These are phyloP conservation scores for Knufia fluminis DNA, from an alignment of 2,329 filamentous ascomycete genomes.

Conservation along the genomic window DNA sequence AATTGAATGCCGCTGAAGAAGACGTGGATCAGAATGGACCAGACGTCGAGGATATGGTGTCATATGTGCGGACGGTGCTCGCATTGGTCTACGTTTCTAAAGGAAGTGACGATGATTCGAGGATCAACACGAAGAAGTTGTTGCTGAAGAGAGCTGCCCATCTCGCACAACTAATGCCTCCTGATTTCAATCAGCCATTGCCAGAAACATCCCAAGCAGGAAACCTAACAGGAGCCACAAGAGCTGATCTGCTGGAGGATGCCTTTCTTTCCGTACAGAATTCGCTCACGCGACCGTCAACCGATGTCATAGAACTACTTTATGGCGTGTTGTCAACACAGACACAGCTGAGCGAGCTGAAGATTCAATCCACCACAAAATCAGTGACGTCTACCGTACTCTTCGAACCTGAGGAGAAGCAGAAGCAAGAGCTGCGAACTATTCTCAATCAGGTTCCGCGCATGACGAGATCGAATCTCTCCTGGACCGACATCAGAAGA, in stretches of 20 bases:
- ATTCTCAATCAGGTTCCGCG: slow-evolving; percentile 42
- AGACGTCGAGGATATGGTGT: slow-evolving; percentile 33
- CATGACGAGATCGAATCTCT: slow-evolving; percentile 36
- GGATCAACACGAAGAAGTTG: not conserved
- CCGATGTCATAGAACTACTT: slow-evolving; percentile 32
- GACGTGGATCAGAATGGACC: slow-evolving; percentile 29
- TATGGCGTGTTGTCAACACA: slow-evolving; percentile 34
- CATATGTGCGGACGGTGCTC: slow-evolving; percentile 51
- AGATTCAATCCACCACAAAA: slow-evolving; percentile 30
- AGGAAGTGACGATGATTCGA: slow-evolving; percentile 14
- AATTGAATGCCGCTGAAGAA: slow-evolving; percentile 50
- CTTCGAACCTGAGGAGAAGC: slow-evolving; percentile 43
- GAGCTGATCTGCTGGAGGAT: slow-evolving; percentile 34
- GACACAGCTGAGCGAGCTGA: slow-evolving; percentile 31
- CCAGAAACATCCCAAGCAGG: slow-evolving; percentile 17
- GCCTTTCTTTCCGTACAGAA: slow-evolving; percentile 32
- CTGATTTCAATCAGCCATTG: slow-evolving; percentile 9
- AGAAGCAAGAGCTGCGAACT: slow-evolving; percentile 44
- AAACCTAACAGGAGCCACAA: slow-evolving; percentile 29
- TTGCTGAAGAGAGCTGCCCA: slow-evolving; percentile 40
- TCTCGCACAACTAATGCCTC: slow-evolving; percentile 36
- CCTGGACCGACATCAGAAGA: slow-evolving; percentile 41
- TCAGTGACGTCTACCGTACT: slow-evolving; percentile 42
- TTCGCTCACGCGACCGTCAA: slow-evolving; percentile 32
- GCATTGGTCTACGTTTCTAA: slow-evolving; percentile 50